Conservation (phyloP, 2,329 filamentous ascomycete genomes). For the Talaromyces sp. region DNA sequence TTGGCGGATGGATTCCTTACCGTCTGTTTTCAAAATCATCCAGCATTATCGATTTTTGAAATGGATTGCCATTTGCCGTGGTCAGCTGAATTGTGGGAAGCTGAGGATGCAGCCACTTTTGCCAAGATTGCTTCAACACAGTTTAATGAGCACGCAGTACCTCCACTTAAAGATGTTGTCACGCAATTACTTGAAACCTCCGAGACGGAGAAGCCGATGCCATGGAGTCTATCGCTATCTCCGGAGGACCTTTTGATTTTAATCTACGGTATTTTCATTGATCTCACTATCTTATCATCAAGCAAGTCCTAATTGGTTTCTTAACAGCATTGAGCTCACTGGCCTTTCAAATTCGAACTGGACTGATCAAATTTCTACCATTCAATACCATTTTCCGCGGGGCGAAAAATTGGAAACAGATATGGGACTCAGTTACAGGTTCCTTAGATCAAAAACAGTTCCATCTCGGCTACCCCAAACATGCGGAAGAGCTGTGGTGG, state of each 20-base stretch:
- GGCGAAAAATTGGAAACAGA: conserved; percentile 31
- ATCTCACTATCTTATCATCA: not conserved
- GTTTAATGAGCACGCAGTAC: conserved; percentile 18
- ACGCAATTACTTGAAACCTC: conserved; percentile 28
- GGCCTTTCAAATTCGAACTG: conserved; percentile 31
- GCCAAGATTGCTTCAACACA: conserved; percentile 18
- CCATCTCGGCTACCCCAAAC: conserved; percentile 35
- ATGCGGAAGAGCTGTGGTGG: conserved; percentile 37
- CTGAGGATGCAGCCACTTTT: conserved; percentile 30
- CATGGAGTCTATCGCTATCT: conserved; percentile 30
- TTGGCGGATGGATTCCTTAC: conserved; percentile 37
- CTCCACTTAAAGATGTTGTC: conserved; percentile 27
- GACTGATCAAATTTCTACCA: conserved; percentile 29
- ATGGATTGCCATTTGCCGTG: conserved; percentile 36
- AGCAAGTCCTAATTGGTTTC: no score
- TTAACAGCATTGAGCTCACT: conserved; percentile 33
- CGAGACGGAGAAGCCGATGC: conserved; percentile 9
- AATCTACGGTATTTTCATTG: conserved; percentile 31
- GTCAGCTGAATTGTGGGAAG: conserved; percentile 34
- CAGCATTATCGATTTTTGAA: conserved; percentile 33
- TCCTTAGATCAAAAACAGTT: conserved; percentile 24
- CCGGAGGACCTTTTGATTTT: conserved; percentile 34
- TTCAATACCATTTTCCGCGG: conserved; percentile 29
- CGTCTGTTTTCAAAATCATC: conserved; percentile 37
- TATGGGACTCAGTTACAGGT: conserved; percentile 27